A percentile compares a stretch with the other conserved stretches of the same genome.
Evolutionary conservation across 495 filamentous ascomycete genomes (phyloP).

Genomic region (Penicillium tannophilum): DNA sequence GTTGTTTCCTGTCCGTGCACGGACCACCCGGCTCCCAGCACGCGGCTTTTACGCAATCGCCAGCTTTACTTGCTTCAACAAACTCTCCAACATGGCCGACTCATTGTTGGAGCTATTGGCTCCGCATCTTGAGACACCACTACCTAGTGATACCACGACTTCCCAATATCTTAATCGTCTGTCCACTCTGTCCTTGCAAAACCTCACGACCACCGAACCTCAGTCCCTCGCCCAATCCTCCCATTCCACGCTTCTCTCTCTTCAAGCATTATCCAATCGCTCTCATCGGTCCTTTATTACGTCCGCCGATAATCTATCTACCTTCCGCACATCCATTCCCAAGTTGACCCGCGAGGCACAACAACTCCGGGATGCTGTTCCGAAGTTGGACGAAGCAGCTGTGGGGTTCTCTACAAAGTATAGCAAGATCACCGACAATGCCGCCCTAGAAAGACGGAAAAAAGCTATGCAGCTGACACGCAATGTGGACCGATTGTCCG

Average conservation of each 20-base stretch:
- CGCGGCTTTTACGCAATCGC: constrained; percentile 23
- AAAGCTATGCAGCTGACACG: constrained; percentile 82
- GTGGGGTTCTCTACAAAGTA: constrained; percentile 82
- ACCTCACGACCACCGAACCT: constrained; percentile 73
- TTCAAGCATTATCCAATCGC: constrained; percentile 86
- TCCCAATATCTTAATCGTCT: constrained; percentile 74
- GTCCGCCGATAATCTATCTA: constrained; percentile 75
- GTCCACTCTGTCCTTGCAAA: constrained; percentile 73
- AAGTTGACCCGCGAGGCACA: constrained; percentile 63
- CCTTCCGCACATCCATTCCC: constrained; percentile 67
- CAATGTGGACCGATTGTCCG: constrained; percentile 87
- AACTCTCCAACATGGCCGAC: constrained; percentile 60
- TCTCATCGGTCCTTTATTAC: constrained; percentile 87
- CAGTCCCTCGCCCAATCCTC: constrained; percentile 78
- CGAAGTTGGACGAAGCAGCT: constrained; percentile 76
- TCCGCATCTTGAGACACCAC: constrained; percentile 52
- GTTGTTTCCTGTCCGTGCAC: constrained; percentile 20
- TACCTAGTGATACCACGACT: constrained; percentile 50
- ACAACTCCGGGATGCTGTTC: constrained; percentile 70
- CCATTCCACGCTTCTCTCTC: constrained; percentile 79
- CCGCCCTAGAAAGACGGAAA: constrained; percentile 71
- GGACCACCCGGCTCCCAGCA: constrained; percentile 24
- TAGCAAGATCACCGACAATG: constrained; percentile 71
- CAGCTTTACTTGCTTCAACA: constrained; percentile 13
- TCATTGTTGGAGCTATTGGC: constrained; percentile 73